A percentile compares a stretch with the other conserved stretches of the same genome.
These are phyloP conservation scores for Hevea brasiliensis DNA, from an alignment of 345 rosid species.

Conservation along the genomic window DNA sequence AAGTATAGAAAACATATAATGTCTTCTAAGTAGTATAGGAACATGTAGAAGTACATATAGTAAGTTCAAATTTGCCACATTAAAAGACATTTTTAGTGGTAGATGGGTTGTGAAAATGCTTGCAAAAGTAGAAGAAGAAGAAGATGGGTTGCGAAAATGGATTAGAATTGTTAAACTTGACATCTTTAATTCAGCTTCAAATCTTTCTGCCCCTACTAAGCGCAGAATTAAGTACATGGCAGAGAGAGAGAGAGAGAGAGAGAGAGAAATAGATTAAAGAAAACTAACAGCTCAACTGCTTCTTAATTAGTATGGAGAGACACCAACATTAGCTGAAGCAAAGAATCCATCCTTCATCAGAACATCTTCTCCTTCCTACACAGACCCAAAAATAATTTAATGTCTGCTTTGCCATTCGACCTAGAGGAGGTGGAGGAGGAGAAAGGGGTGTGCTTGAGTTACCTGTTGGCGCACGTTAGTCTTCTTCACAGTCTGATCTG, in stretches of 20 bases:
- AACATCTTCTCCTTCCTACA: constrained; percentile 33
- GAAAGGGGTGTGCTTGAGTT: neutral
- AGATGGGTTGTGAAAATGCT: neutral
- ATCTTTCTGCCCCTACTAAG: neutral
- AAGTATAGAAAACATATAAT: too few species aligned
- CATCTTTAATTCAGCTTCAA: neutral
- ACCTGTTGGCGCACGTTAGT: constrained; percentile 28
- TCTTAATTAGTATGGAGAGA: constrained; percentile 20
- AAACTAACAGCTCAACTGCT: neutral
- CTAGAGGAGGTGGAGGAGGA: too few species aligned
- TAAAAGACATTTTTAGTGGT: neutral
- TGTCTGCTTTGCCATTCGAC: too few species aligned
- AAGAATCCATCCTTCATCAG: constrained; percentile 26
- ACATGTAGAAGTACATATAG: too few species aligned
- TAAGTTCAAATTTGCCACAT: neutral
- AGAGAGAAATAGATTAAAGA: too few species aligned
- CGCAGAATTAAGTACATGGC: too few species aligned
- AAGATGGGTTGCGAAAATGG: neutral
- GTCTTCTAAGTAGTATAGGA: too few species aligned
- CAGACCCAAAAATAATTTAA: neutral
- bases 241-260: neutral
- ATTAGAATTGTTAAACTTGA: constrained; percentile 14
- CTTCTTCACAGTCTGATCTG: constrained; percentile 29
- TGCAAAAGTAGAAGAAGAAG: too few species aligned
- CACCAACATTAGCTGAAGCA: constrained; percentile 23